Evolutionary conservation across 179 eudicot species (phyloP).

Genomic region (Gypsophila paniculata): DNA sequence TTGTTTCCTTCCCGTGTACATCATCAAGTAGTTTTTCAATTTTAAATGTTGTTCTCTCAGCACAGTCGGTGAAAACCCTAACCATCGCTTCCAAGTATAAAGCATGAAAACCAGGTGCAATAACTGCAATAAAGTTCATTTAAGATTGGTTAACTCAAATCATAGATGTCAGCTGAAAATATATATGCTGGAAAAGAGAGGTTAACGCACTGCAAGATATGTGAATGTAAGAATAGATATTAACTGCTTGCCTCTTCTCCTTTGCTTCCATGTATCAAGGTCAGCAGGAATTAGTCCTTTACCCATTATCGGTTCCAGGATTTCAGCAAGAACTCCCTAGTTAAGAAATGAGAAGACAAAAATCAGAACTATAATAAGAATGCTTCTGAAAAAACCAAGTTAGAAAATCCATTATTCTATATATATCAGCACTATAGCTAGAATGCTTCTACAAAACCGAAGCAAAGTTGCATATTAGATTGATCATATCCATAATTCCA

Average conservation of each 20-base stretch:
- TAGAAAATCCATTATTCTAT: background rate
- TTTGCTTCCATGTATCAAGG: slow-evolving; percentile 90
- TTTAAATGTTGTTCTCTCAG: slow-evolving; percentile 62
- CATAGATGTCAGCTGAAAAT: background rate
- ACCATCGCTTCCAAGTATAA: slow-evolving; percentile 93
- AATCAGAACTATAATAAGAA: slow-evolving; percentile 14
- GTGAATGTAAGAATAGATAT: slow-evolving; percentile 6
- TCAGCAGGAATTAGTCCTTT: slow-evolving; percentile 99
- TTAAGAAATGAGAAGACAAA: slow-evolving; percentile 11
- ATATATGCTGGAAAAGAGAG: background rate
- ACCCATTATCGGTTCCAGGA: slow-evolving; percentile 98
- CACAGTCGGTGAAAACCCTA: slow-evolving; percentile 68
- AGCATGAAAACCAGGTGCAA: slow-evolving; percentile 96
- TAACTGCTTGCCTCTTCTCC: slow-evolving; percentile 83
- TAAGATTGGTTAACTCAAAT: background rate
- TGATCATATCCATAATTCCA: too few relatives aligned
- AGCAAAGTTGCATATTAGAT: too few relatives aligned
- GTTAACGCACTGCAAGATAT: slow-evolving; percentile 1
- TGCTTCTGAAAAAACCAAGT: slow-evolving; percentile 11
- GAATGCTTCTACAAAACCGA: too few relatives aligned
- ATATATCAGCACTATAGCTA: too few relatives aligned
- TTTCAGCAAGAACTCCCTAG: slow-evolving; percentile 99
- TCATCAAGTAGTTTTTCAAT: slow-evolving; percentile 66
- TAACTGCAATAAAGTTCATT: slow-evolving; percentile 48
- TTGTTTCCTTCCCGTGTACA: slow-evolving; percentile 31